Conservation (phyloP, 345 rosid genomes). For the Eucalyptus marginata region DNA sequence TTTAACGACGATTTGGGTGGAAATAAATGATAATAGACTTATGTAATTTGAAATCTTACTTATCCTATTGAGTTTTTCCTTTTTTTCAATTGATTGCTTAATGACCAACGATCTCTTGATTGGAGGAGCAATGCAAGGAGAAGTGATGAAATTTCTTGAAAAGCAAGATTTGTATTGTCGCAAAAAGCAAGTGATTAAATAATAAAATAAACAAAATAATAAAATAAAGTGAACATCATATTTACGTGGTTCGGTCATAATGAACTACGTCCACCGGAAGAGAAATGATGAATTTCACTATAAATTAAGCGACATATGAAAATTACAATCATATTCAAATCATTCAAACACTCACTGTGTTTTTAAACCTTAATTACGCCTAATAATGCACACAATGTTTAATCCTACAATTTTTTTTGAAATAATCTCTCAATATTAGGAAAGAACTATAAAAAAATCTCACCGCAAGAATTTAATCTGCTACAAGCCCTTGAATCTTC, state of each 20-base stretch:
- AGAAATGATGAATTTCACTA: rapidly evolving
- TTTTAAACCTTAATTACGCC: rapidly evolving
- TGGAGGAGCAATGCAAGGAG: background rate
- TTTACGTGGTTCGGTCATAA: rapidly evolving
- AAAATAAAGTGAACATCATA: rapidly evolving
- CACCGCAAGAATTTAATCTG: too few relatives aligned
- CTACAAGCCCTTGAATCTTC: too few relatives aligned
- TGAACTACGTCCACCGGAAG: rapidly evolving
- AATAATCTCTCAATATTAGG: too few relatives aligned
- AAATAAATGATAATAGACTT: background rate
- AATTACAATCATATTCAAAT: rapidly evolving
- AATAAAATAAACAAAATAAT: too few relatives aligned
- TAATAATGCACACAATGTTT: rapidly evolving
- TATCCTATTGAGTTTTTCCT: background rate
- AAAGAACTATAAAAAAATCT: too few relatives aligned
- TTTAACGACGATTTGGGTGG: background rate
- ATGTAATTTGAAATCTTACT: background rate
- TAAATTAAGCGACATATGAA: rapidly evolving
- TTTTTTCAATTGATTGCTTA: background rate
- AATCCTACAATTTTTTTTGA: rapidly evolving
- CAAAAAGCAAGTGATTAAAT: rapidly evolving
- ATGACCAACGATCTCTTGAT: background rate
- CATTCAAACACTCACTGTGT: rapidly evolving
- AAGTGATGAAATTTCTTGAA: background rate
- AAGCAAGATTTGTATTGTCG: background rate